These are phyloP conservation scores for Solanum hybrid DNA, from an alignment of 305 asterid species.

Conservation along the genomic window DNA sequence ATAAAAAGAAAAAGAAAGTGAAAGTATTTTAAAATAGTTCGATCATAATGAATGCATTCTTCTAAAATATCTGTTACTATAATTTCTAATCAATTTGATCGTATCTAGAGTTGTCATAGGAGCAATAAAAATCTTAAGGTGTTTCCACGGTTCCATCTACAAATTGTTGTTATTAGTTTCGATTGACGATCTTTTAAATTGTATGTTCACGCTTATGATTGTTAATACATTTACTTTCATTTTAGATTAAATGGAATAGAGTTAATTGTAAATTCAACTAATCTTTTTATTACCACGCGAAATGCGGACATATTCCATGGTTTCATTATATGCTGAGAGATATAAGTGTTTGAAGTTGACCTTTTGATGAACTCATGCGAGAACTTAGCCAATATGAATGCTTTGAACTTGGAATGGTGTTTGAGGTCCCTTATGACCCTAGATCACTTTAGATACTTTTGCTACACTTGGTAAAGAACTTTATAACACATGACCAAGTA, in stretches of 20 bases:
- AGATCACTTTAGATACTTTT: neutral
- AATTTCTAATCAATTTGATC: too few species aligned
- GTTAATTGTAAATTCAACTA: neutral
- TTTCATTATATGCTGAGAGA: neutral
- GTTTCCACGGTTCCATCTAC: neutral
- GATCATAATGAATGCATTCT: too few species aligned
- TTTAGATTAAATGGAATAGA: too few species aligned
- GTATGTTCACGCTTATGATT: neutral
- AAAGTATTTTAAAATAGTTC: too few species aligned
- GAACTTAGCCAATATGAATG: neutral
- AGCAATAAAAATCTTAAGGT: neutral
- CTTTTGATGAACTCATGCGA: neutral
- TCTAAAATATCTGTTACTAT: too few species aligned
- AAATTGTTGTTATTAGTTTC: neutral
- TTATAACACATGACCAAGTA: neutral
- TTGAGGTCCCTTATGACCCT: neutral
- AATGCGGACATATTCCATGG: too few species aligned
- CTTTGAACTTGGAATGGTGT: neutral
- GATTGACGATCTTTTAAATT: neutral
- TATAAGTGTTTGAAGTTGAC: neutral
- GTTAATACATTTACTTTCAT: neutral
- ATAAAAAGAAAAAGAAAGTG: too few species aligned
- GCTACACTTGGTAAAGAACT: neutral
- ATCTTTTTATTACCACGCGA: too few species aligned
- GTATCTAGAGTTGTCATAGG: too few species aligned